Percentiles rank a stretch among this genome's conserved stretches.
These are phyloP conservation scores for Acanthamoeba lenticulata DNA, from an alignment of 208 protist genomes.

Conservation along the genomic window DNA sequence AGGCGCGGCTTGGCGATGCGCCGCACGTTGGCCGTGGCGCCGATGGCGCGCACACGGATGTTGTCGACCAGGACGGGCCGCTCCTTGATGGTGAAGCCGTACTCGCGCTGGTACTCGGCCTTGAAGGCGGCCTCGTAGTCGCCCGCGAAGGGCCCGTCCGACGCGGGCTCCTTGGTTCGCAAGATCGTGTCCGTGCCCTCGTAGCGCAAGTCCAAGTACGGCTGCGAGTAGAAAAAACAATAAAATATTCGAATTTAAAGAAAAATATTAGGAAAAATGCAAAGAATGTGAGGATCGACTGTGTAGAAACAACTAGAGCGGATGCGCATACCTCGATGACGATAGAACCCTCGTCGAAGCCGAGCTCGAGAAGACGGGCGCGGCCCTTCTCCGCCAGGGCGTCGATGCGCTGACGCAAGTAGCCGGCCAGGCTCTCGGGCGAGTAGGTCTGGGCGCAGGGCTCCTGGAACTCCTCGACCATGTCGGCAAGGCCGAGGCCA, in stretches of 20 bases:
- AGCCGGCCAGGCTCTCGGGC: constrained; percentile 68
- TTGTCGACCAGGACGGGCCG: constrained; percentile 93
- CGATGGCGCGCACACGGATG: constrained; percentile 90
- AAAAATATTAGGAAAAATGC: not conserved
- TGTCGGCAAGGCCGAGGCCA: constrained; percentile 93
- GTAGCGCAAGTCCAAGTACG: constrained; percentile 92
- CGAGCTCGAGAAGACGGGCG: constrained; percentile 49
- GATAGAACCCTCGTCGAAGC: constrained; percentile 65
- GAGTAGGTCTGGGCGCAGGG: constrained; percentile 83
- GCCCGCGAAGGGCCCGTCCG: constrained; percentile 18
- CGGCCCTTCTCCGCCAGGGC: constrained; percentile 11
- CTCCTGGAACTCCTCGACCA: constrained; percentile 91
- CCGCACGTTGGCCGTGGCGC: constrained; percentile 50
- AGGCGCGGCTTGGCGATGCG: constrained; percentile 6
- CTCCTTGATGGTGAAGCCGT: constrained; percentile 91
- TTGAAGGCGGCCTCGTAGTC: constrained; percentile 87
- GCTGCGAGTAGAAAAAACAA: constrained; percentile 70
- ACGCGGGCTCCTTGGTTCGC: constrained; percentile 84
- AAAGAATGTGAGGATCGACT: not conserved
- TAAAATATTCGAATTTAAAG: not conserved
- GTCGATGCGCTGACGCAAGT: constrained; percentile 62
- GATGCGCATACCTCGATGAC: constrained; percentile 44
- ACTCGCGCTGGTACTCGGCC: constrained; percentile 90
- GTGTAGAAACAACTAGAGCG: not conserved
- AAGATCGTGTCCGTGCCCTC: constrained; percentile 93